Conservation (phyloP, 2,329 filamentous ascomycete genomes). For the Diaporthe sp. region DNA sequence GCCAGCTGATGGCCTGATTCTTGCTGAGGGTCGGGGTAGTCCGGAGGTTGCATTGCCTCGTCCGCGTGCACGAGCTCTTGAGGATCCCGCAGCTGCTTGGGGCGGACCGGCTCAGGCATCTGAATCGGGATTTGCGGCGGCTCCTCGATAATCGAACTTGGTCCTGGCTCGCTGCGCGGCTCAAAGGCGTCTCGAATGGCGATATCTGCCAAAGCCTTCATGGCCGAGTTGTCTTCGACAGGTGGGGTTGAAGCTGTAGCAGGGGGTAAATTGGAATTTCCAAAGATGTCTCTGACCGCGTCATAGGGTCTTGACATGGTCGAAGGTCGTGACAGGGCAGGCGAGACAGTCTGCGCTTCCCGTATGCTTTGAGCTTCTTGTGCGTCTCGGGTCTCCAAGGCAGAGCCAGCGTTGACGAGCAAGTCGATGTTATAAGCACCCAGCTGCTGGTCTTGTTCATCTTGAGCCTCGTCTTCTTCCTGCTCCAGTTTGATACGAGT, state of each 20-base stretch:
- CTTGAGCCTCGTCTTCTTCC: constrained; percentile 38
- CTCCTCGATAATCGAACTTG: constrained; percentile 21
- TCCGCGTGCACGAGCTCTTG: constrained; percentile 32
- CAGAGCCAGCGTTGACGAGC: constrained; percentile 37
- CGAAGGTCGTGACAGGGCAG: constrained; percentile 33
- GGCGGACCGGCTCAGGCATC: constrained; percentile 35
- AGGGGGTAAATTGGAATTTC: constrained; percentile 43
- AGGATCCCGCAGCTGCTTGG: constrained; percentile 31
- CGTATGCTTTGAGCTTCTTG: constrained; percentile 31
- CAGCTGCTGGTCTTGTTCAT: constrained; percentile 31
- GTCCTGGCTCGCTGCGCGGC: background rate
- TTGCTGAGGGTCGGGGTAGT: constrained; percentile 32
- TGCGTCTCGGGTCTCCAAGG: constrained; percentile 20
- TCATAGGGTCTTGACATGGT: constrained; percentile 53
- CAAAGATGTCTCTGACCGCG: constrained; percentile 56
- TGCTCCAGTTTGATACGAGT: constrained; percentile 37
- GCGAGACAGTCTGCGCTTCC: constrained; percentile 17
- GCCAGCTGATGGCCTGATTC: constrained; percentile 28
- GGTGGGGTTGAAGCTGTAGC: constrained; percentile 34
- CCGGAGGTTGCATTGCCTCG: background rate
- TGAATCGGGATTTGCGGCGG: constrained; percentile 29
- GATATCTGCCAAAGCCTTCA: constrained; percentile 29
- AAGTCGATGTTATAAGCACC: constrained; percentile 37
- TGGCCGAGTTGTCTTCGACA: constrained; percentile 17
- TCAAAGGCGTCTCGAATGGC: background rate